Evolutionary conservation across 441 rosid genomes (phyloP).

Genomic region (Sinapis alba): DNA sequence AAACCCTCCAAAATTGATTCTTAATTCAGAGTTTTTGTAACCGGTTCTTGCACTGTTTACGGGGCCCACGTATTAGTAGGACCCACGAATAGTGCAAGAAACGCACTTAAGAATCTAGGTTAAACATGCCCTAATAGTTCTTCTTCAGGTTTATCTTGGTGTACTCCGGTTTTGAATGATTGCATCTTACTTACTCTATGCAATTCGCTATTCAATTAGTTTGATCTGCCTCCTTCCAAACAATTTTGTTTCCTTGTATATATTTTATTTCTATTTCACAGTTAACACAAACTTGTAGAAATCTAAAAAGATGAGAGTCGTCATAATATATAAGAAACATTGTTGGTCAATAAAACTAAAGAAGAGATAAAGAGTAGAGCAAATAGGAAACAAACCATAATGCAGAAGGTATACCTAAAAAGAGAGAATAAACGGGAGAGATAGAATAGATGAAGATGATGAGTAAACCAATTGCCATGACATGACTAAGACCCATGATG

Average conservation of each 20-base stretch:
- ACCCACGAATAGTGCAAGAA: too few species aligned
- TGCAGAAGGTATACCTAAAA: slow-evolving; percentile 2
- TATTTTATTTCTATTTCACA: too few species aligned
- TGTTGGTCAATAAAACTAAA: neutral
- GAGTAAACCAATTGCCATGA: neutral
- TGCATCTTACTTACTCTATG: neutral
- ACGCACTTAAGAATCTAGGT: too few species aligned
- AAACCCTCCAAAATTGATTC: too few species aligned
- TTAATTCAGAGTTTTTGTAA: too few species aligned
- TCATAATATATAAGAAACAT: neutral
- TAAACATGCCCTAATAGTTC: too few species aligned
- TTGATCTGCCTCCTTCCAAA: neutral
- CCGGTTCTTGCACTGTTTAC: too few species aligned
- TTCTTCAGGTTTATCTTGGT: neutral
- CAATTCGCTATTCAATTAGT: neutral
- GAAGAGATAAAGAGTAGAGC: neutral
- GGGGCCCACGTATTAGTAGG: too few species aligned
- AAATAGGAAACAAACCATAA: neutral
- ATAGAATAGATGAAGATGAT: neutral
- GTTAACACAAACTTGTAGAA: too few species aligned
- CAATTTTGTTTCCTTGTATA: neutral
- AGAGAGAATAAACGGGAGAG: neutral
- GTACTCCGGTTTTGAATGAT: neutral
- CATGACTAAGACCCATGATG: neutral
- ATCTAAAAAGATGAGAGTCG: too few species aligned